phyloP scores from a whole-genome alignment of 2,329 filamentous ascomycete genomes.

The Phialocephala subalpina region DNA sequence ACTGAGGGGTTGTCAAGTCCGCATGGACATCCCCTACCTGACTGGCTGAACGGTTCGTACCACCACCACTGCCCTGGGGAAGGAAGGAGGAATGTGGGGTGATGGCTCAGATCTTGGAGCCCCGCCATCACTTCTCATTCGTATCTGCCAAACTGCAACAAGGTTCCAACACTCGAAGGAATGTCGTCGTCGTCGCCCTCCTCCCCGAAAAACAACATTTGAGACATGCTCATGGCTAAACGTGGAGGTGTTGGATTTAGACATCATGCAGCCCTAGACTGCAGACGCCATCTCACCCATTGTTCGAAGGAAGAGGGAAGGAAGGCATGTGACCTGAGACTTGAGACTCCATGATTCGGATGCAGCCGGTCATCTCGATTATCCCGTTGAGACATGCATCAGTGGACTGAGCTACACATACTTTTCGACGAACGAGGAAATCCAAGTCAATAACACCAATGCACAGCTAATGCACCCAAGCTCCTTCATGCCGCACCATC shows the following conservation, averaged over 20 bases:
- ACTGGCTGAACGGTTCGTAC: neutral
- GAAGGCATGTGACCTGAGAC: conserved; percentile 8
- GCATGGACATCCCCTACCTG: neutral
- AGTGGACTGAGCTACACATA: conserved; percentile 2
- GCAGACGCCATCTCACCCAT: neutral
- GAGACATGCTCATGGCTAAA: conserved; percentile 1
- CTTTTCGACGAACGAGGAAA: neutral
- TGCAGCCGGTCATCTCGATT: neutral
- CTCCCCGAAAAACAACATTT: neutral
- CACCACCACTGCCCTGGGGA: neutral
- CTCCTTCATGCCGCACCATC: conserved; percentile 3
- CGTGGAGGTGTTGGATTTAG: neutral
- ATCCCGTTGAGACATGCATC: conserved; percentile 2
- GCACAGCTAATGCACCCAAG: conserved; percentile 14
- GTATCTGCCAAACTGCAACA: neutral
- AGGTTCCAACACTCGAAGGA: neutral
- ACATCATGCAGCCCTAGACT: conserved; percentile 4
- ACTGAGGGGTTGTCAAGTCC: neutral
- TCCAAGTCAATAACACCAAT: conserved; percentile 6
- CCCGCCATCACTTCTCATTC: conserved; percentile 1
- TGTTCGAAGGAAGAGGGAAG: neutral
- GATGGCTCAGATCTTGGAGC: conserved; percentile 3
- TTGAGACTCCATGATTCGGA: conserved; percentile 9
- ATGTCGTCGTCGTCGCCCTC: neutral
- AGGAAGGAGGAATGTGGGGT: neutral